Evolutionary conservation across 768 basidiomycete genomes (phyloP), one percentile per base, ranked within the genome.

Genomic region (Lactifluus hygrophoroides): DNA sequence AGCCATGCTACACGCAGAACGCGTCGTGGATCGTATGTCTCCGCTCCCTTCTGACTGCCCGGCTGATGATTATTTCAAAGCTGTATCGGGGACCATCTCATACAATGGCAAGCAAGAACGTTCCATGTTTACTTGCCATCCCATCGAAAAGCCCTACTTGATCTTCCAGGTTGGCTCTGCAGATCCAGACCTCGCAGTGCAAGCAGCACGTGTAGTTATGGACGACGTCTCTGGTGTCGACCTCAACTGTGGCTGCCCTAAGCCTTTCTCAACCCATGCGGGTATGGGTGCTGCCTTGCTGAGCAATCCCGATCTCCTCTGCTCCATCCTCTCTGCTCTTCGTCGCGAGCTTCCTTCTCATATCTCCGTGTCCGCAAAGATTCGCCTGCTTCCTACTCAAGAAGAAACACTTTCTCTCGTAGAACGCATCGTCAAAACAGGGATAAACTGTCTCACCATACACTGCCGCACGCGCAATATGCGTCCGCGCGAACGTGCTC

Each of bases 281-380:
- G 96, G 96, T 0, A 98, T 98, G 94, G 96, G 96, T 9, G 95
- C 96, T 0, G 95, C 94, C 3, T 77, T 99, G 14, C 82, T 99
- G 51, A 84, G 88, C 3, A 95, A 88, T 35, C 94, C 96, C 0
- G 93, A 97, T 67, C 75, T 93, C 32, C 79, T 99, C 9, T 94
- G 93, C 68, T 79, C 86, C 19, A 97, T 99, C 66, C 80, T 99
- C 30, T 81, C 79, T 0, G 86, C 89, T 5, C 76, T 99, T 43
- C 78, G 94, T 57, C 74, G 70, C 44, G 82, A 80, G 34, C 80
- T 94, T 72, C 85, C 86, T 0, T 79, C 83, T 6, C 81, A 88
- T 58, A 84, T 96, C 51, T 85, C 90, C 0, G 85, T 99, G n/a
- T 86, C 91, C 0, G 92, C 90, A 64, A 99, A 98, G 72, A 98